These are phyloP conservation scores for Ilyonectria sp. DNA, from an alignment of 2,329 filamentous ascomycete species.

Conservation along the genomic window DNA sequence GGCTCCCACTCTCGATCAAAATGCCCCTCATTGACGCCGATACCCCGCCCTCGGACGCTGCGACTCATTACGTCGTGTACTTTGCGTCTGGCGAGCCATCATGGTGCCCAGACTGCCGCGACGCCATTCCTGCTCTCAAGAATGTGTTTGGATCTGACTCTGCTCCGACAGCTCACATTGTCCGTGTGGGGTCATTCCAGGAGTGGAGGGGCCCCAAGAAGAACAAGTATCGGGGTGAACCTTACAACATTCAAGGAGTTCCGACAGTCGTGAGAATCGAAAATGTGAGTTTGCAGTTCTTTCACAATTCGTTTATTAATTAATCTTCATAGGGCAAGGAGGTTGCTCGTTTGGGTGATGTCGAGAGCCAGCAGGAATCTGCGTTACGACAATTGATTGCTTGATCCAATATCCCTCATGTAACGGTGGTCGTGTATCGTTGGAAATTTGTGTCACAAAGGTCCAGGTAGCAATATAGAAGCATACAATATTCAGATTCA, in stretches of 20 bases:
- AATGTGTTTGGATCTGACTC: constrained; percentile 44
- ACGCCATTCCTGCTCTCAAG: constrained; percentile 45
- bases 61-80: constrained; percentile 51
- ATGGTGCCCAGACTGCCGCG: constrained; percentile 49
- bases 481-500: no score
- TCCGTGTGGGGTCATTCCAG: constrained; percentile 43
- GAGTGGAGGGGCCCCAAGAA: constrained; percentile 44
- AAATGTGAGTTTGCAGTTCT: constrained; percentile 35
- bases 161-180: constrained; percentile 45
- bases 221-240: constrained; percentile 47
- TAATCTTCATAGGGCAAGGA: constrained; percentile 41
- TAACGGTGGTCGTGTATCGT: neutral
- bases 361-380: constrained; percentile 48
- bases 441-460: neutral
- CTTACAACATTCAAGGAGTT: constrained; percentile 48
- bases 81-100: constrained; percentile 50
- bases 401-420: neutral
- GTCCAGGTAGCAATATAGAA: neutral
- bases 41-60: constrained; percentile 41
- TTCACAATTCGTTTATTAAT: neutral
- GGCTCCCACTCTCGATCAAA: constrained; percentile 13
- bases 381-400: constrained; percentile 42
- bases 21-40: constrained; percentile 49
- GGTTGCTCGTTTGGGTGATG: constrained; percentile 44
- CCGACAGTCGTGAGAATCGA: constrained; percentile 48